Conservation (phyloP, 2,329 filamentous ascomycete species). For the Tolypocladium ovalisporum region DNA sequence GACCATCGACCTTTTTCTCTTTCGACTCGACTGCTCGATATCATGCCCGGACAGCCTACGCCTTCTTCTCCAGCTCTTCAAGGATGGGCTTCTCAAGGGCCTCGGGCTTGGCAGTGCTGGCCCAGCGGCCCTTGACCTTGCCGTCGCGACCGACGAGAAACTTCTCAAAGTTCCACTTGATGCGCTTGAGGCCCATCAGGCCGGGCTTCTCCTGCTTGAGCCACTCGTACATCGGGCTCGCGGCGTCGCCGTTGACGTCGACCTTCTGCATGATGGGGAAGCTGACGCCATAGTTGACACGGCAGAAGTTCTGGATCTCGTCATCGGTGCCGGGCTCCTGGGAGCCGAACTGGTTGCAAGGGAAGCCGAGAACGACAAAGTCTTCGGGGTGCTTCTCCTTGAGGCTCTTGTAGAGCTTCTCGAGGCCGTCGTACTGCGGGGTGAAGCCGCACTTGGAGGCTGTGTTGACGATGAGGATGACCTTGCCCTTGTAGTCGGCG, state of each 20-base stretch:
- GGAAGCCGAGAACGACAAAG: slow-evolving; percentile 87
- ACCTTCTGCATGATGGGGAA: slow-evolving; percentile 90
- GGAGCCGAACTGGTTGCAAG: slow-evolving; percentile 91
- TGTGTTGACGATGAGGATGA: slow-evolving; percentile 93
- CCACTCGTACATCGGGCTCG: slow-evolving; percentile 57
- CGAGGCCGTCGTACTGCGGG: slow-evolving; percentile 83
- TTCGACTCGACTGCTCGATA: neutral
- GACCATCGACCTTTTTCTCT: neutral
- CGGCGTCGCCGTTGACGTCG: slow-evolving; percentile 81
- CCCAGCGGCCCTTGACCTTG: slow-evolving; percentile 76
- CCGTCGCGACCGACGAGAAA: slow-evolving; percentile 84
- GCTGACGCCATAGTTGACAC: slow-evolving; percentile 80
- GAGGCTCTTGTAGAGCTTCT: slow-evolving; percentile 77
- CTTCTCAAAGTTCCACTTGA: slow-evolving; percentile 99
- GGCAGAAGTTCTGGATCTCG: slow-evolving; percentile 76
- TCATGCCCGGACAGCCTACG: neutral
- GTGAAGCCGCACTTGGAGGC: slow-evolving; percentile 99
- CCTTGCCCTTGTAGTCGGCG: slow-evolving; percentile 71
- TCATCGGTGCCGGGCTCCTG: slow-evolving; percentile 83
- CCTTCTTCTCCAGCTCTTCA: slow-evolving; percentile 55
- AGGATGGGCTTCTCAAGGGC: slow-evolving; percentile 63
- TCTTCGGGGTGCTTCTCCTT: slow-evolving; percentile 58
- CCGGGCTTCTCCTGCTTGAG: slow-evolving; percentile 66
- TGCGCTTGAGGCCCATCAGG: slow-evolving; percentile 72
- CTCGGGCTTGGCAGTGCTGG: slow-evolving; percentile 80